Evolutionary conservation across 768 basidiomycete genomes (phyloP).

Genomic region (Gymnopilus junonius): DNA sequence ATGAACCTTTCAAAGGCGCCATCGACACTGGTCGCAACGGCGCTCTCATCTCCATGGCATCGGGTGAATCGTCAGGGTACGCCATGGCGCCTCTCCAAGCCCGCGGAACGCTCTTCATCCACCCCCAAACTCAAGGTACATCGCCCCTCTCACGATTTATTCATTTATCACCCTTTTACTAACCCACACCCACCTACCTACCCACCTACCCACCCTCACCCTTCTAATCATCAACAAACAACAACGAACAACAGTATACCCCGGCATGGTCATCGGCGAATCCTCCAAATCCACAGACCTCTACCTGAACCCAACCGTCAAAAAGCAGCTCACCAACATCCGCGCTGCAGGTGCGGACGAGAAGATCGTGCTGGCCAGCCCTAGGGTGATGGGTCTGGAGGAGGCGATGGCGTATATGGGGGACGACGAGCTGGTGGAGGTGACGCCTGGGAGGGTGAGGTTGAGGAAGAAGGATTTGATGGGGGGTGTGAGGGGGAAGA

Average conservation of each 20-base stretch:
- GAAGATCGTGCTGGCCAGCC: slow-evolving; percentile 50
- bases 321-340: slow-evolving; percentile 55
- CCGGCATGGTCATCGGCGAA: slow-evolving; percentile 57
- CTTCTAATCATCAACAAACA: too few species aligned
- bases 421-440: slow-evolving; percentile 53
- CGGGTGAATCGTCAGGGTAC: slow-evolving; percentile 50
- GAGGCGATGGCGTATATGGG: slow-evolving; percentile 53
- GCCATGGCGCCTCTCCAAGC: slow-evolving; percentile 55
- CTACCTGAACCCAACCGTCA: slow-evolving; percentile 51
- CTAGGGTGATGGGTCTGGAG: slow-evolving; percentile 47
- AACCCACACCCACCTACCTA: too few species aligned
- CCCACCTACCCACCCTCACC: too few species aligned
- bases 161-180: too few species aligned
- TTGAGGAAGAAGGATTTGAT: slow-evolving; percentile 48
- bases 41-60: slow-evolving; percentile 49
- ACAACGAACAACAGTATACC: too few species aligned
- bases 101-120: slow-evolving; percentile 49
- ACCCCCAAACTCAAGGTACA: slow-evolving; percentile 47
- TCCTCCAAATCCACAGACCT: slow-evolving; percentile 48
- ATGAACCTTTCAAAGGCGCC: slow-evolving; percentile 45
- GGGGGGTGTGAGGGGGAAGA: slow-evolving; percentile 35
- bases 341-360: slow-evolving; percentile 53
- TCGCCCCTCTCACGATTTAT: too few species aligned
- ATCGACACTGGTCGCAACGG: slow-evolving; percentile 54
- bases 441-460: slow-evolving; percentile 46